phyloP scores from a whole-genome alignment of 139 green algal genomes.

The Picochlorum costavermella region DNA sequence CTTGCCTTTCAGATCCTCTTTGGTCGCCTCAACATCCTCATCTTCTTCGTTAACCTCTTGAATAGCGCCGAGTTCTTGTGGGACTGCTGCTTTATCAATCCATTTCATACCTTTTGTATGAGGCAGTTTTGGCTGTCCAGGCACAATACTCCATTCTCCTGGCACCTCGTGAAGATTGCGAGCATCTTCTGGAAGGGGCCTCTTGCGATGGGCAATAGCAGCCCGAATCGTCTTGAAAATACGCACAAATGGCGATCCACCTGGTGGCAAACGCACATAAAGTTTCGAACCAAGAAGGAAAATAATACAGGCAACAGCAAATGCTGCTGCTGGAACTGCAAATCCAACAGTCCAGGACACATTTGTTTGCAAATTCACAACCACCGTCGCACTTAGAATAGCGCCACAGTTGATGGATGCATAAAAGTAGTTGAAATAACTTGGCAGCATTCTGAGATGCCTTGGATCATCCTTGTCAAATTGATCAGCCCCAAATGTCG shows the following conservation, averaged over 20 bases:
- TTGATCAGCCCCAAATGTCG: constrained; percentile 87
- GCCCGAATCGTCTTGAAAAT: constrained; percentile 10
- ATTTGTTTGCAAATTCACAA: constrained; percentile 35
- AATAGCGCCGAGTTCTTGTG: not conserved
- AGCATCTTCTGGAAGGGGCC: constrained; percentile 6
- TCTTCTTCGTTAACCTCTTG: not conserved
- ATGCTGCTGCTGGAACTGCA: constrained; percentile 62
- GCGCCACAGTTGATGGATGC: constrained; percentile 86
- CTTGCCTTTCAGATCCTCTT: not conserved
- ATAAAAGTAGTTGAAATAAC: constrained; percentile 96
- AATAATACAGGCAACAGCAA: constrained; percentile 54
- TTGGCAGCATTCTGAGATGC: constrained; percentile 53
- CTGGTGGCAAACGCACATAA: constrained; percentile 46
- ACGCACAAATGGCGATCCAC: constrained; percentile 22
- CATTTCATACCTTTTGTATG: constrained; percentile 1
- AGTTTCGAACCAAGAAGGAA: constrained; percentile 45
- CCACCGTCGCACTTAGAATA: constrained; percentile 50
- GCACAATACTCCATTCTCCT: constrained; percentile 7
- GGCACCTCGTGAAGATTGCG: constrained; percentile 16
- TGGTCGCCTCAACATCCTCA: not conserved
- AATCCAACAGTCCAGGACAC: constrained; percentile 72
- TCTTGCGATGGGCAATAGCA: constrained; percentile 11
- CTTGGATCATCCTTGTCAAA: constrained; percentile 66
- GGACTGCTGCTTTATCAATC: constrained; percentile 16
- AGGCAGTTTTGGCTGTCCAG: constrained; percentile 14